These are phyloP conservation scores for Solanum stenotomum DNA, from an alignment of 257 asterid species.

Conservation along the genomic window DNA sequence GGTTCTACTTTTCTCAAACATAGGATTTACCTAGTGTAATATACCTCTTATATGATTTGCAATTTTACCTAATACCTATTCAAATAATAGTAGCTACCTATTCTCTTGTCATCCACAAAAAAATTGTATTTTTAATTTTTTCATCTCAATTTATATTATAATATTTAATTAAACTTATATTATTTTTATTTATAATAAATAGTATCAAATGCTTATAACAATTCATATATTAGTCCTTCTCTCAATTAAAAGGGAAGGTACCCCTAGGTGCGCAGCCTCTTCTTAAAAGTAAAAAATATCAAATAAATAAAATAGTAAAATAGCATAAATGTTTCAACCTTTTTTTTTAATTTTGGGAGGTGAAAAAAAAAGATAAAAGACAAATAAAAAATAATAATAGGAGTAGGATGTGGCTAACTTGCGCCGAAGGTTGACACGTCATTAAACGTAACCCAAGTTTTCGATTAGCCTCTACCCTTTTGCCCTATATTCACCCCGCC, in stretches of 20 bases:
- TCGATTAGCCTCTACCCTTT: conserved; percentile 16
- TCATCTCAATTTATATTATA: neutral
- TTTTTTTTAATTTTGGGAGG: neutral
- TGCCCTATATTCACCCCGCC: conserved; percentile 35
- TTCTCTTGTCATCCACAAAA: neutral
- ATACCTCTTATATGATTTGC: neutral
- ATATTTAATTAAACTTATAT: neutral
- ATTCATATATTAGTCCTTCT: neutral
- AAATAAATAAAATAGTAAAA: neutral
- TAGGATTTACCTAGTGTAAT: neutral
- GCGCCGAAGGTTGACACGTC: conserved; percentile 6
- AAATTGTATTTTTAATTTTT: neutral
- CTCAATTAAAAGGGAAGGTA: too few species aligned
- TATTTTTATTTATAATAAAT: neutral
- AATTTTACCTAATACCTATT: neutral
- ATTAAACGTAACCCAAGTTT: conserved; percentile 8
- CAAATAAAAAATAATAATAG: neutral
- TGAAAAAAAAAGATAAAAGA: neutral
- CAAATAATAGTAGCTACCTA: neutral
- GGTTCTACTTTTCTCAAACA: neutral
- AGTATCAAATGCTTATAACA: neutral
- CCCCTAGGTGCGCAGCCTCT: too few species aligned
- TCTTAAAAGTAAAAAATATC: neutral
- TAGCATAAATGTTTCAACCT: neutral
- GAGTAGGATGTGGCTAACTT: neutral